Percentiles rank a stretch among this genome's conserved stretches.
Evolutionary conservation across 352 stramenopile genomes (phyloP).

Genomic region (Phytophthora quininea): DNA sequence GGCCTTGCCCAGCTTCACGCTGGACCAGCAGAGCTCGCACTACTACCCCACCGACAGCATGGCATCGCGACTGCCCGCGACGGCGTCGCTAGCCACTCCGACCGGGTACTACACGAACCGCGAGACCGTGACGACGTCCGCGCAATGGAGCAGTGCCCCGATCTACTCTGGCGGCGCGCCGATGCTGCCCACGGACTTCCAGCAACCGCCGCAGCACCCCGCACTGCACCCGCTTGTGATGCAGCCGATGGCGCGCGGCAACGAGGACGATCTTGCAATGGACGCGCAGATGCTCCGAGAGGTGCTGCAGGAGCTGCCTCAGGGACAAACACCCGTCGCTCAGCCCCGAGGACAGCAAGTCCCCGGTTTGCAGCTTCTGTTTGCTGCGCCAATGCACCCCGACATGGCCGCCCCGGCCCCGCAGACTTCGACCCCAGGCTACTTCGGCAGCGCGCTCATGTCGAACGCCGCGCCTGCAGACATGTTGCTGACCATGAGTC

Average conservation of each 20-base stretch:
- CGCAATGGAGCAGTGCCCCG: constrained; percentile 19
- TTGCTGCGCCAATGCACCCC: constrained; percentile 36
- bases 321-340: constrained; percentile 21
- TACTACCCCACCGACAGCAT: constrained; percentile 27
- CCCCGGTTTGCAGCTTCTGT: constrained; percentile 42
- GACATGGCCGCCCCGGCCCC: constrained; percentile 21
- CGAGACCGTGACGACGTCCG: constrained; percentile 16
- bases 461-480: constrained; percentile 18
- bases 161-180: constrained; percentile 12
- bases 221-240: constrained; percentile 34
- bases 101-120: constrained; percentile 37
- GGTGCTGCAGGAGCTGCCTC: constrained; percentile 43
- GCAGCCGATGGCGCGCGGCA: constrained; percentile 29
- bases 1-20: constrained; percentile 32
- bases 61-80: constrained; percentile 9
- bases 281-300: constrained; percentile 51
- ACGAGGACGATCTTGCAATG: constrained; percentile 44
- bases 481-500: constrained; percentile 35
- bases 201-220: constrained; percentile 19
- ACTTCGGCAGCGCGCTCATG: constrained; percentile 32
- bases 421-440: constrained; percentile 9
- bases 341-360: constrained; percentile 31
- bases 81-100: constrained; percentile 15
- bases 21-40: constrained; percentile 24
- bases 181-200: constrained; percentile 20